A percentile compares a stretch with the other conserved stretches of the same genome.
These are phyloP conservation scores for Pinus taeda DNA, from an alignment of 75 land plant genomes.

Conservation along the genomic window DNA sequence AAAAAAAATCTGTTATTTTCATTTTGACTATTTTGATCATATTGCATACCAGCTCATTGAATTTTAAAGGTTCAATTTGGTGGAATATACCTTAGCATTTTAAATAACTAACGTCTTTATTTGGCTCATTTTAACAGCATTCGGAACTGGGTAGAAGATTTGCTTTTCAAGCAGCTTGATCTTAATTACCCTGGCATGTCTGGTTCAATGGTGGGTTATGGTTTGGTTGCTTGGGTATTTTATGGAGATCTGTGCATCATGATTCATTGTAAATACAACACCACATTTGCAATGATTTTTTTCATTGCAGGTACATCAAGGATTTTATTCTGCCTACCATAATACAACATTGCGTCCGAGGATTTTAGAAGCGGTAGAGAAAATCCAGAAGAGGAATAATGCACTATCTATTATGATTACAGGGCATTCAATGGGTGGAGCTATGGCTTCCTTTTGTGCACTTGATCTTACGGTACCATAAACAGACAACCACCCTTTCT, in stretches of 20 bases:
- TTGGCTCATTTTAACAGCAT: slow-evolving; percentile 38
- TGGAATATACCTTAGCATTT: no score
- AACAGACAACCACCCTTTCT: no score
- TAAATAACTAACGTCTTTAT: no score
- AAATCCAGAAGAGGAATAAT: slow-evolving; percentile 37
- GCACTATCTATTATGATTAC: slow-evolving; percentile 57
- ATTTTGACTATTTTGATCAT: no score
- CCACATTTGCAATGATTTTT: neutral
- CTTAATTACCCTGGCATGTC: slow-evolving; percentile 74
- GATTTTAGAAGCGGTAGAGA: slow-evolving; percentile 56
- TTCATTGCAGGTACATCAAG: slow-evolving; percentile 78
- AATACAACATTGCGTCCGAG: slow-evolving; percentile 79
- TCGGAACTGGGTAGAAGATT: slow-evolving; percentile 90
- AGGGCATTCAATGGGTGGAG: slow-evolving; percentile 99
- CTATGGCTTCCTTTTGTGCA: slow-evolving; percentile 92
- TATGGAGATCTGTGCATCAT: no score
- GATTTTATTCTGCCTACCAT: slow-evolving; percentile 91
- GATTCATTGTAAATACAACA: no score
- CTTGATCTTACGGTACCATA: slow-evolving; percentile 68
- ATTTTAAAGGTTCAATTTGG: no score
- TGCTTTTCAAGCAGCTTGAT: slow-evolving; percentile 86
- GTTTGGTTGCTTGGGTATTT: neutral
- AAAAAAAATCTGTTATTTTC: no score
- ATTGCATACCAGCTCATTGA: no score
- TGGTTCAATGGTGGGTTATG: slow-evolving; percentile 74